Evolutionary conservation across 441 rosid genomes (phyloP).

Genomic region (Raphanus hybrid): DNA sequence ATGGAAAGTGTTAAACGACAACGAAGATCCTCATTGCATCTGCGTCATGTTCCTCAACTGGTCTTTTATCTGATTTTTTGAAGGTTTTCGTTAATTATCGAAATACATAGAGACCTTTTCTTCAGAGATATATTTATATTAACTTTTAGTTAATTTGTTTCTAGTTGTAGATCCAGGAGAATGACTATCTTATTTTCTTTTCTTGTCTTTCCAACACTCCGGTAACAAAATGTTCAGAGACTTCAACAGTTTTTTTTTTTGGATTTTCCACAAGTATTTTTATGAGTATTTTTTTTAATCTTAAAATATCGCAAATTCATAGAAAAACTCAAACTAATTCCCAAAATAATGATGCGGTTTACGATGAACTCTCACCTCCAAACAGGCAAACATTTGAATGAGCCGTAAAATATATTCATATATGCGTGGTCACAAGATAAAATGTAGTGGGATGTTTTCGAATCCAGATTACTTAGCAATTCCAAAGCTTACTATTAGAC

Average conservation of each 20-base stretch:
- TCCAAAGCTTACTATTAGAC: no score
- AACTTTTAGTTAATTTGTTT: slow-evolving; percentile 35
- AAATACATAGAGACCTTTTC: slow-evolving; percentile 27
- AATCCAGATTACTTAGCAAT: no score
- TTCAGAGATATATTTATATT: slow-evolving; percentile 33
- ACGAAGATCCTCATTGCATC: slow-evolving; percentile 73
- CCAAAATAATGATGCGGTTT: no score
- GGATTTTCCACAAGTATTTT: not conserved
- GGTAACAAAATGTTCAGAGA: not conserved
- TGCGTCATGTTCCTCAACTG: slow-evolving; percentile 78
- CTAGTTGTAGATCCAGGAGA: slow-evolving; percentile 16
- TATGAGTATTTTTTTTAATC: no score
- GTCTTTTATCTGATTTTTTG: slow-evolving; percentile 55
- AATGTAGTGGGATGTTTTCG: no score
- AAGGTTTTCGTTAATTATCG: slow-evolving; percentile 25
- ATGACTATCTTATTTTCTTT: slow-evolving; percentile 7
- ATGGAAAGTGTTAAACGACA: slow-evolving; percentile 79
- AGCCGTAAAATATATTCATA: no score
- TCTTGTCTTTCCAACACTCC: not conserved
- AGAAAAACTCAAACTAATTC: no score
- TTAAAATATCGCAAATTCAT: no score
- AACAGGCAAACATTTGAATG: no score
- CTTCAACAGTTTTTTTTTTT: not conserved
- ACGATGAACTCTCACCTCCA: no score
- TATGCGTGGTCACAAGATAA: no score